Evolutionary conservation across 768 basidiomycete species (phyloP).

Genomic region (Pilatotrama ljubarskyi): DNA sequence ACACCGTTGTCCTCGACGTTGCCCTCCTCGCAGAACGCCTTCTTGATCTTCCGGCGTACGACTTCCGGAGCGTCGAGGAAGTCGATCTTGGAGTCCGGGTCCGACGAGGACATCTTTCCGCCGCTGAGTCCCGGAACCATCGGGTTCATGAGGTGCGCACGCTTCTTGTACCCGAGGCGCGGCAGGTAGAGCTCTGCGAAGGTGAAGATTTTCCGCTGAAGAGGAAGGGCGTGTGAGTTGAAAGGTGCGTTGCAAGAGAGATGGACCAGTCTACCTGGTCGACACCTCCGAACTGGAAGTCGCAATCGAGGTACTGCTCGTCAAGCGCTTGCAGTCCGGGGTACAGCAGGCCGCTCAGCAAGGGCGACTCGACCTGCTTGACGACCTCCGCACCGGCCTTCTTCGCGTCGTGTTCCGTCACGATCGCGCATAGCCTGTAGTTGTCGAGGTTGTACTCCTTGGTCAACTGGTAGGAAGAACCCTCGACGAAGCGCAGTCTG

Average conservation of each 20-base stretch:
- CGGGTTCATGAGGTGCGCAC: constrained; percentile 96
- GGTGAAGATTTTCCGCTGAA: constrained; percentile 95
- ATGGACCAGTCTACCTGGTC: constrained; percentile 75
- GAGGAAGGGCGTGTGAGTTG: too few species aligned
- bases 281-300: constrained; percentile 97
- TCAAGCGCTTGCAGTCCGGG: constrained; percentile 96
- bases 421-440: constrained; percentile 87
- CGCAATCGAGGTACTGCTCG: constrained; percentile 92
- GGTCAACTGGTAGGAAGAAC: constrained; percentile 90
- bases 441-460: constrained; percentile 94
- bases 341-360: constrained; percentile 91
- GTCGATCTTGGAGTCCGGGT: constrained; percentile 97
- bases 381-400: constrained; percentile 99
- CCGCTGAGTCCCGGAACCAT: constrained; percentile 97
- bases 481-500: constrained; percentile 80
- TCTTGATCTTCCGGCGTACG: constrained; percentile 86
- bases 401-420: constrained; percentile 95
- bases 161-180: constrained; percentile 87
- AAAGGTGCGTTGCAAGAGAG: not conserved
- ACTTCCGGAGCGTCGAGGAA: constrained; percentile 86
- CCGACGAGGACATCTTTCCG: constrained; percentile 98
- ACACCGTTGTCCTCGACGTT: constrained; percentile 87
- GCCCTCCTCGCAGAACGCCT: constrained; percentile 93
- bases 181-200: constrained; percentile 97
- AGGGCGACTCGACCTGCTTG: constrained; percentile 91